These are phyloP conservation scores for Hypoxylon sp. DNA, from an alignment of 2,329 filamentous ascomycete species.

Conservation along the genomic window DNA sequence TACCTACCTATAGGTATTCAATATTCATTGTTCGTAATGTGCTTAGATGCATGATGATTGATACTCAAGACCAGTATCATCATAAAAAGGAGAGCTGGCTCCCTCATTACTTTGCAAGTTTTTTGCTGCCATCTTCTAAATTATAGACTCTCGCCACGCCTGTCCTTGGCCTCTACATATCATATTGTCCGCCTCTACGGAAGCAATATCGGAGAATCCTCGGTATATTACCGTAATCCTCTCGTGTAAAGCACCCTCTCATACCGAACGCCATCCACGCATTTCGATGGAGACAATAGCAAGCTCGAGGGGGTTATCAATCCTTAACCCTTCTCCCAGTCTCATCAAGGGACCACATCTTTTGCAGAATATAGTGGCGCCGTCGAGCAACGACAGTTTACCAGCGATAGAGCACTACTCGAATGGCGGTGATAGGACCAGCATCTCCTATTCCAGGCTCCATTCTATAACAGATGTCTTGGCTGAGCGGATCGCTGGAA, in stretches of 20 bases:
- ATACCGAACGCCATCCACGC: background rate
- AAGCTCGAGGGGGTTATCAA: slow-evolving; percentile 58
- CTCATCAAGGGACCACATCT: slow-evolving; percentile 61
- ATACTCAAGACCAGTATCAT: slow-evolving; percentile 1
- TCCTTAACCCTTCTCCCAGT: slow-evolving; percentile 69
- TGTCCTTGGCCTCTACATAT: background rate
- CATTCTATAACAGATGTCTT: slow-evolving; percentile 70
- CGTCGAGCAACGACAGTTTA: slow-evolving; percentile 50
- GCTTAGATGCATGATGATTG: slow-evolving; percentile 1
- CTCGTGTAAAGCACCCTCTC: background rate
- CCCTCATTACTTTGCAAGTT: background rate
- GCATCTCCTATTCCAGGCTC: slow-evolving; percentile 73
- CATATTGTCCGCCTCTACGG: background rate
- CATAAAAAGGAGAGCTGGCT: slow-evolving; percentile 1
- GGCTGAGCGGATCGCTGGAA: slow-evolving; percentile 63
- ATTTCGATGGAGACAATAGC: slow-evolving; percentile 27
- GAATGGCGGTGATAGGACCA: slow-evolving; percentile 59
- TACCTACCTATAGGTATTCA: too few species aligned
- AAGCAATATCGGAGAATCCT: background rate
- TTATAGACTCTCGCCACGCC: background rate
- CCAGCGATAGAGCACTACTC: slow-evolving; percentile 75
- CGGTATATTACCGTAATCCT: background rate
- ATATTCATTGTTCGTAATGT: background rate
- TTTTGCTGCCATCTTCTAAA: background rate
- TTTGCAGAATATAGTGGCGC: slow-evolving; percentile 69